A percentile compares a stretch with the other conserved stretches of the same genome.
Conservation (phyloP, 2,329 filamentous ascomycete genomes). For the Thermomyces lanuginosus region DNA sequence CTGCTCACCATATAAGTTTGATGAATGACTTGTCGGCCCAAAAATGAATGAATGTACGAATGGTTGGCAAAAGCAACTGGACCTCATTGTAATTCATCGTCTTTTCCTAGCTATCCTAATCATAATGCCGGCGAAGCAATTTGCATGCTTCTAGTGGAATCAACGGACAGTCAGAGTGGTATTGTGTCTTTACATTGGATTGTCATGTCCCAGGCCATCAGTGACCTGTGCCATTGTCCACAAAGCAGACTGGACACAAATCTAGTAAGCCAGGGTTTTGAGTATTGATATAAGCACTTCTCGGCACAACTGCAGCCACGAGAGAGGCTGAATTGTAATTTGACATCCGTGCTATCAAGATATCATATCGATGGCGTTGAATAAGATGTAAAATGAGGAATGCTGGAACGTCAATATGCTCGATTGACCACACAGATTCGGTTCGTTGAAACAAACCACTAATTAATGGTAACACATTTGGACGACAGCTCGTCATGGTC, state of each 20-base stretch:
- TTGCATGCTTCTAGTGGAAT: not conserved
- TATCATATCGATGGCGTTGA: constrained; percentile 11
- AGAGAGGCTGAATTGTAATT: constrained; percentile 79
- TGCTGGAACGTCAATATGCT: not conserved
- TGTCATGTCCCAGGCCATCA: constrained; percentile 30
- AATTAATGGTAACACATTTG: not conserved
- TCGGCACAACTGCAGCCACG: constrained; percentile 94
- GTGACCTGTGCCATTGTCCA: constrained; percentile 26
- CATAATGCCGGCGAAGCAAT: not conserved
- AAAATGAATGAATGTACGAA: too few species aligned
- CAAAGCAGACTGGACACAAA: constrained; percentile 19
- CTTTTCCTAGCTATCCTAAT: too few species aligned
- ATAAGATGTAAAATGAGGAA: constrained; percentile 8
- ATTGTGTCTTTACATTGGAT: too few species aligned
- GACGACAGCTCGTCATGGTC: not conserved
- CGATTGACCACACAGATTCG: not conserved
- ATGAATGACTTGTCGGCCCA: too few species aligned
- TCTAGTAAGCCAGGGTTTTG: constrained; percentile 26
- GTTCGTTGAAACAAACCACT: not conserved
- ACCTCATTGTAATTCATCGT: too few species aligned
- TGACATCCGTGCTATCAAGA: constrained; percentile 82
- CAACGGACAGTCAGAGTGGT: not conserved
- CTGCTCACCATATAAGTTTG: too few species aligned
- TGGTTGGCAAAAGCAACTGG: too few species aligned
- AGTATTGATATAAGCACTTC: constrained; percentile 75